Evolutionary conservation across 768 basidiomycete genomes (phyloP), one percentile per base, ranked within the genome.

Genomic region (Polyporus arcularius): DNA sequence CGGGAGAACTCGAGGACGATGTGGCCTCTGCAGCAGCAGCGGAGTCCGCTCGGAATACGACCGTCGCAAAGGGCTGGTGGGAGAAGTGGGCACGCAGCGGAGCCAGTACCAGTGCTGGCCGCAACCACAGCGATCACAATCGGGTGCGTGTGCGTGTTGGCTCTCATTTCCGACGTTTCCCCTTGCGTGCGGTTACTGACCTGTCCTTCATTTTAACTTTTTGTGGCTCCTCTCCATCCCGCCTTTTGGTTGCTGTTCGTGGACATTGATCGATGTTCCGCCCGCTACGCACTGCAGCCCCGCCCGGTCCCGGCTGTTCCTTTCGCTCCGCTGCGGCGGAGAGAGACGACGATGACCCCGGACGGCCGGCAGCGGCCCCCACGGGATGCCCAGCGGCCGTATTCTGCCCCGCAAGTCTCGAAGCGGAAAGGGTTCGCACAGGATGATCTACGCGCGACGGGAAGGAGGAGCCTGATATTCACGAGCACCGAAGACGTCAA

Each of bases 51-150:
- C 75, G 76, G 53, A 71, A 67, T 39, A 72, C 62, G 16, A 59
- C 60, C 21, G 76, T 78, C n/a, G 77, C 76, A 46, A 73, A 71
- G 48, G 85, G 83, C 18, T 77, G 85, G 85, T 76, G 80, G 76
- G 73, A 79, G 10, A 77, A 75, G 55, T 87, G 82, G 82, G 77
- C 79, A 28, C 67, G 75, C 60, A 73, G 67, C 46, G 70, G 43
- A 30, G 38, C 54, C 15, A 39, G 53, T 11, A 40, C 51, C 15
- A 40, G 53, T 11, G 11, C 26, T 16, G 54, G 32, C 40, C 32
- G 26, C 30, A 46, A 18, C 55, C 10, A 46, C 55, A 31, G 49
- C 57, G 26, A 21, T 28, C 48, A n/a, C 57, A 6, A 53, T 21
- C 50, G 52, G 54, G 43, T 45, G 49, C 53, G 62, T 60, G 57